Base-by-base conservation (phyloP, 306 rosid genomes). In the Astragalus glycyphyllos region DNA sequence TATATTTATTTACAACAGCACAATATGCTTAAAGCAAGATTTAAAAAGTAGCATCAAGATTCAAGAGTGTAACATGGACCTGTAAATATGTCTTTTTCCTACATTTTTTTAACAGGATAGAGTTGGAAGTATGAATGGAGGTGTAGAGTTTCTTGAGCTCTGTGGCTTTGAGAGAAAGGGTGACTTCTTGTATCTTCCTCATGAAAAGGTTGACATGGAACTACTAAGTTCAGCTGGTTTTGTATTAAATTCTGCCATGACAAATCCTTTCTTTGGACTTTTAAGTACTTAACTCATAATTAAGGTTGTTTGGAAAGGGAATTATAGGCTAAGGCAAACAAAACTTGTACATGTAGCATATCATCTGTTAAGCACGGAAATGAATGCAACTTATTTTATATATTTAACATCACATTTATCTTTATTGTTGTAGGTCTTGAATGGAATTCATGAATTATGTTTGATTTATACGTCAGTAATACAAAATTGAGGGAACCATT, bases 191-290 rank as follows among this genome's bases (percentile, higher is more conserved):
- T 73, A 72, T 81, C 96, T 94, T 81, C 90, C 89, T 41, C 58
- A 15, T 4, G 89, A 84, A 70, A 84, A 84, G 61, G 68, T 84
- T 54, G 82, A 87, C 65, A 72, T 62, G 68, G 67, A 66, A 38
- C 14, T 77, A 35, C 73, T 94, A 53, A 63, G 78, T 60, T 80
- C 87, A 65, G 95, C 96, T 75, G 97, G 84, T 42, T 74, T 63
- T 56, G 80, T 68, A 60, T 68, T 94, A 46, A 79, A 84, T 55
- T 86, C 95, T 70, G 97, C 96, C 15, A 60, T 86, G 74, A 80
- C 92, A 46, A 90, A 91, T 71, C 99, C 99, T 45, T 91, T 83
- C 92, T 94, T 91, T 63, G 97, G 99, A 58, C 34, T 89, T 65
- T 77, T 94, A 47, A 82, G 92, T 11, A 54, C 59, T 57, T 57